phyloP scores from a whole-genome alignment of 306 rosid genomes.

The Cicer cuneatum region DNA sequence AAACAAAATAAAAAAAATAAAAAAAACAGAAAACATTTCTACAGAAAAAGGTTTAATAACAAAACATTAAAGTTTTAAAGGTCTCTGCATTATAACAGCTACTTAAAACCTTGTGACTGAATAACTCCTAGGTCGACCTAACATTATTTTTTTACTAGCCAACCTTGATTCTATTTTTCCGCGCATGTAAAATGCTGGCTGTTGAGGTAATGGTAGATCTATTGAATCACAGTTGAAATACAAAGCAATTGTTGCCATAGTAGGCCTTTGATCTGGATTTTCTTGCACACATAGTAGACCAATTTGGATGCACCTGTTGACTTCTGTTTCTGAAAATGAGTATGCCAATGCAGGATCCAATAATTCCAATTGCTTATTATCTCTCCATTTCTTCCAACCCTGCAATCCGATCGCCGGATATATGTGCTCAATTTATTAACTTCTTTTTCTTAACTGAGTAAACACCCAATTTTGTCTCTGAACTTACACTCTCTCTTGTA shows the following conservation, averaged over 20 bases:
- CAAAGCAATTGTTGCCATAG: slow-evolving; percentile 44
- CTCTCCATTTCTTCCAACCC: slow-evolving; percentile 47
- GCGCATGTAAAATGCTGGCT: slow-evolving; percentile 42
- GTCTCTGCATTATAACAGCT: no score
- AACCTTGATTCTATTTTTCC: slow-evolving; percentile 35
- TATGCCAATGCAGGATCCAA: slow-evolving; percentile 40
- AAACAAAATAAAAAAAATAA: no score
- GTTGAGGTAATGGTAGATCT: slow-evolving; percentile 39
- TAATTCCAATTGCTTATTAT: slow-evolving; percentile 20
- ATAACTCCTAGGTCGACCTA: not conserved
- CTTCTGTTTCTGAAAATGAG: slow-evolving; percentile 40
- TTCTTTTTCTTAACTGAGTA: not conserved
- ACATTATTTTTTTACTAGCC: not conserved
- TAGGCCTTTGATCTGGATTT: slow-evolving; percentile 43
- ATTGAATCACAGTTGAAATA: slow-evolving; percentile 38
- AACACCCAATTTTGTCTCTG: not conserved
- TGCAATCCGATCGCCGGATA: slow-evolving; percentile 22
- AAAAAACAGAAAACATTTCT: no score
- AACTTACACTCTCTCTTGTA: not conserved
- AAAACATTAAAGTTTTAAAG: no score
- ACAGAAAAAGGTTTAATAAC: no score
- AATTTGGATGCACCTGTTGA: slow-evolving; percentile 36
- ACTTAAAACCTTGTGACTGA: slow-evolving; percentile 27
- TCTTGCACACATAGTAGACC: slow-evolving; percentile 44
- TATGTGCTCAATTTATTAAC: not conserved